These are phyloP conservation scores for Nidularia pulvinata DNA, from an alignment of 768 basidiomycete species.

Conservation along the genomic window DNA sequence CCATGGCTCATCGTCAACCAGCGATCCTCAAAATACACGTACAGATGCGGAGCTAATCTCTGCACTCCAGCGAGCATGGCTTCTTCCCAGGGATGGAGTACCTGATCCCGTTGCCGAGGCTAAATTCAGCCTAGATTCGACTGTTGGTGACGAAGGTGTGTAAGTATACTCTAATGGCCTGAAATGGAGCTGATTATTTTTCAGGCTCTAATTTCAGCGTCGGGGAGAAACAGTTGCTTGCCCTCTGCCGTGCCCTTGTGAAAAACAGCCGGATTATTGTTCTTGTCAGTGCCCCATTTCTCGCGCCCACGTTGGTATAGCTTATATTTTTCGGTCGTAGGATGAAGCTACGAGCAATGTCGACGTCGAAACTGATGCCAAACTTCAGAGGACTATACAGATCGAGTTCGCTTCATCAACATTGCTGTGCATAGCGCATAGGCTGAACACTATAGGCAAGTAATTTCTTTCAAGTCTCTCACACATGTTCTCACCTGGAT, in stretches of 20 bases:
- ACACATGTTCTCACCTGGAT: background rate
- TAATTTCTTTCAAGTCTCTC: background rate
- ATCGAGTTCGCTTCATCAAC: slow-evolving; percentile 56
- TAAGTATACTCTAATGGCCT: background rate
- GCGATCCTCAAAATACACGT: slow-evolving; percentile 50
- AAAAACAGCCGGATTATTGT: slow-evolving; percentile 61
- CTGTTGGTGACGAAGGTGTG: slow-evolving; percentile 63
- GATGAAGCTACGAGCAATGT: slow-evolving; percentile 67
- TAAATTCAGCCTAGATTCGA: slow-evolving; percentile 69
- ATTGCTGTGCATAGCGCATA: slow-evolving; percentile 55
- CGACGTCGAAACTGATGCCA: slow-evolving; percentile 62
- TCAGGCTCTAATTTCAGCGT: slow-evolving; percentile 62
- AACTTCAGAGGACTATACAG: slow-evolving; percentile 63
- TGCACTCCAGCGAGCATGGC: slow-evolving; percentile 57
- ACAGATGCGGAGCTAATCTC: slow-evolving; percentile 66
- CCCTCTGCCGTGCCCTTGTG: slow-evolving; percentile 60
- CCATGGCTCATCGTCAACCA: slow-evolving; percentile 10
- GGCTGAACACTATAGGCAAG: slow-evolving; percentile 57
- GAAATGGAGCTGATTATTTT: background rate
- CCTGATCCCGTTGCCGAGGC: slow-evolving; percentile 45
- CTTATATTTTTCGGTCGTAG: slow-evolving; percentile 19
- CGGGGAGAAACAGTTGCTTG: slow-evolving; percentile 69
- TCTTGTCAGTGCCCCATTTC: slow-evolving; percentile 33
- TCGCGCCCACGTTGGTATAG: background rate
- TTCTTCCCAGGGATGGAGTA: slow-evolving; percentile 50